Conservation (phyloP, 345 rosid species). For the Eucalyptus sp. region DNA sequence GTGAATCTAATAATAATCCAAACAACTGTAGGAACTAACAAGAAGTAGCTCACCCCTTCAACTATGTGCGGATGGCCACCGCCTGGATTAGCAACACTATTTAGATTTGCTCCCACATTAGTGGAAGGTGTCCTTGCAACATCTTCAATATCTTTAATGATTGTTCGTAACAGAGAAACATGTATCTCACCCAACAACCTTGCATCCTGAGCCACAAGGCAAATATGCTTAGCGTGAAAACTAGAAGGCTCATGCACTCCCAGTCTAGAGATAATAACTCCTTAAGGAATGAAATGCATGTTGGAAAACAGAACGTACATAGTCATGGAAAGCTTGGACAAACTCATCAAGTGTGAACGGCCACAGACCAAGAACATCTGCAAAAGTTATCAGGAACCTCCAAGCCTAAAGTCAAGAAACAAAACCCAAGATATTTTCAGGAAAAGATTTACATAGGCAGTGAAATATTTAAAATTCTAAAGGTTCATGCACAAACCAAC, state of each 20-base stretch:
- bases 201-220: conserved; percentile 41
- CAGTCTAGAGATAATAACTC: neutral
- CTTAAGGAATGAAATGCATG: neutral
- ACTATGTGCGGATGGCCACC: conserved; percentile 87
- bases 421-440: neutral
- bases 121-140: conserved; percentile 45
- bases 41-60: conserved; percentile 60
- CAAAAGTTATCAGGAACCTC: conserved; percentile 78
- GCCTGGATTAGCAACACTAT: conserved; percentile 54
- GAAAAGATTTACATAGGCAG: neutral
- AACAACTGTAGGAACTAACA: neutral
- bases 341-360: conserved; percentile 91
- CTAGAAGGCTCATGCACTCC: neutral
- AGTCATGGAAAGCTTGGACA: conserved; percentile 83
- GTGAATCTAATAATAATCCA: neutral
- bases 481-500: neutral
- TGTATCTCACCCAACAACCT: conserved; percentile 80
- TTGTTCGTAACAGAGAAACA: conserved; percentile 50
- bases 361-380: conserved; percentile 83
- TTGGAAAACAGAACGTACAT: conserved; percentile 27
- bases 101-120: conserved; percentile 56
- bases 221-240: neutral
- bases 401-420: conserved; percentile 42
- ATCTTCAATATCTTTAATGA: conserved; percentile 84
- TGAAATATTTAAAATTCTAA: neutral